A percentile compares a stretch with the other conserved stretches of the same genome.
Conservation (phyloP, 1,139 yeast species). For the Yamadazyma kanchanaburiensis region DNA sequence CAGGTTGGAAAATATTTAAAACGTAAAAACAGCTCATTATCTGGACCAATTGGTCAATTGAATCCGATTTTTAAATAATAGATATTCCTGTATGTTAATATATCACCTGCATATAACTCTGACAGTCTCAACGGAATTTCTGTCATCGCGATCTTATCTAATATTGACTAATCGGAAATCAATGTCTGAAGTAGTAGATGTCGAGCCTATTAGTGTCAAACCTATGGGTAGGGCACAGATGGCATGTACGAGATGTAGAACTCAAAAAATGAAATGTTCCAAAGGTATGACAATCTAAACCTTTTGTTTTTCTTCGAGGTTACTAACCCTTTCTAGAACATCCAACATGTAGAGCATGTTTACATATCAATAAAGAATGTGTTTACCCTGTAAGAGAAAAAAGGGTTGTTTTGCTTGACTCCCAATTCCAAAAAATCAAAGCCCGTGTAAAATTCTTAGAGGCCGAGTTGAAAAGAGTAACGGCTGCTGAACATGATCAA, state of each 20-base stretch:
- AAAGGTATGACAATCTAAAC: constrained; percentile 12
- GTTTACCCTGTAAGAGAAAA: constrained; percentile 12
- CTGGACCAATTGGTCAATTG: constrained; percentile 13
- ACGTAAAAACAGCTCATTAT: constrained; percentile 18
- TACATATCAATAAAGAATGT: constrained; percentile 10
- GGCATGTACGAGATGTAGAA: constrained; percentile 13
- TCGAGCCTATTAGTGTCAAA: constrained; percentile 12
- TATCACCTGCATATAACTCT: constrained; percentile 1
- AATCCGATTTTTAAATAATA: constrained; percentile 7
- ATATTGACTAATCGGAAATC: constrained; percentile 7
- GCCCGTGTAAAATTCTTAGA: constrained; percentile 9
- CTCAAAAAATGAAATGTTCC: constrained; percentile 14
- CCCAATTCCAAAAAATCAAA: constrained; percentile 11
- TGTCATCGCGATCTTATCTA: no score
- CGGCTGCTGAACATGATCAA: background rate
- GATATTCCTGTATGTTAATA: background rate
- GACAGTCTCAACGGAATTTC: no score
- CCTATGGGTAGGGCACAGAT: constrained; percentile 12
- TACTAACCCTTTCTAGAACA: constrained; percentile 8
- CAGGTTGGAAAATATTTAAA: constrained; percentile 21
- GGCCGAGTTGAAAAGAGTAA: constrained; percentile 5
- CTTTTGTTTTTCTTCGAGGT: no score
- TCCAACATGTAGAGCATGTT: constrained; percentile 11
- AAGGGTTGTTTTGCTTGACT: constrained; percentile 11
- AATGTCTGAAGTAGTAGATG: constrained; percentile 8